phyloP scores from a whole-genome alignment of 2,329 filamentous ascomycete genomes.

The Aspergillus ibericus region DNA sequence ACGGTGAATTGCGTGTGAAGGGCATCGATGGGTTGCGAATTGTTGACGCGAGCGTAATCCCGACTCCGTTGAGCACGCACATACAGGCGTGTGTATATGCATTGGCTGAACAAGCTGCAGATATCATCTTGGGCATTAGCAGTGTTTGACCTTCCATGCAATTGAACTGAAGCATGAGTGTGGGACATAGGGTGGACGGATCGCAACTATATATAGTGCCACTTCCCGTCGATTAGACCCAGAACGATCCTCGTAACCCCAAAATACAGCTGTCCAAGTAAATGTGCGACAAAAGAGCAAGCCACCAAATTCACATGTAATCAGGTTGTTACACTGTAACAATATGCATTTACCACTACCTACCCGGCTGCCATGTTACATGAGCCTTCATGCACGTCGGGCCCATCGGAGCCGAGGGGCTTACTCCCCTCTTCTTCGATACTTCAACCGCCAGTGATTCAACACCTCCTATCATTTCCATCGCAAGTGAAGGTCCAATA shows the following conservation, averaged over 20 bases:
- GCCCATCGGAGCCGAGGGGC: not conserved
- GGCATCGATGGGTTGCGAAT: constrained; percentile 5
- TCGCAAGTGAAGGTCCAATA: not conserved
- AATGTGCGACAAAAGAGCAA: not conserved
- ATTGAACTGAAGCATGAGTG: too few species aligned
- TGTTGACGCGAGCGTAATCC: constrained; percentile 4
- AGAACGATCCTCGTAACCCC: not conserved
- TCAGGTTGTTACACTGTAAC: too few species aligned
- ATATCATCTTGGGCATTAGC: not conserved
- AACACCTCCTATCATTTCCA: not conserved
- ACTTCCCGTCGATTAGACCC: not conserved
- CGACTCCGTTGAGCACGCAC: not conserved
- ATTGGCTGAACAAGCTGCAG: constrained; percentile 2
- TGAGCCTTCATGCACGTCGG: not conserved
- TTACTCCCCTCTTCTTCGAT: not conserved
- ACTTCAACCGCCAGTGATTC: not conserved
- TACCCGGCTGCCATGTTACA: not conserved
- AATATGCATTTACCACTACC: too few species aligned
- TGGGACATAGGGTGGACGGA: not conserved
- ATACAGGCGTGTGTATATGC: constrained; percentile 3
- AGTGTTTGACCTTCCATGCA: not conserved
- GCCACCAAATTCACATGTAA: too few species aligned
- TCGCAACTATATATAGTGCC: not conserved
- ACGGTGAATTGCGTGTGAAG: constrained; percentile 12
- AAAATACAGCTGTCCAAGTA: not conserved